Conservation (phyloP, 1,139 yeast species). For the Protomyces lactucae-debilis region DNA sequence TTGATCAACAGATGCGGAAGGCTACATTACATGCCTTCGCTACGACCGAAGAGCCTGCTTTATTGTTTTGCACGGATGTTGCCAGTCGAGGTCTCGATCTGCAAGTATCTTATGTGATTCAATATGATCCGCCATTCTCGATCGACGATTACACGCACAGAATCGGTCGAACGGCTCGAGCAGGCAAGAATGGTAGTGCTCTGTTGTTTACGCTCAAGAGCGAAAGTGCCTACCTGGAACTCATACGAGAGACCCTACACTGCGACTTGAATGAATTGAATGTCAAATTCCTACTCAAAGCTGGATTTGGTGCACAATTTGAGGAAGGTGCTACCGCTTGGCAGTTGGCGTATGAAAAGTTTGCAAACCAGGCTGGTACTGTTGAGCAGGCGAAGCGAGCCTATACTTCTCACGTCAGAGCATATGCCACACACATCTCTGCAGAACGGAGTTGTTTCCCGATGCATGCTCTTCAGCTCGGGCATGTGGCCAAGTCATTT, state of each 20-base stretch:
- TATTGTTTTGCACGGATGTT: constrained; percentile 83
- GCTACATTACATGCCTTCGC: constrained; percentile 66
- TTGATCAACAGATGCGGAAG: constrained; percentile 75
- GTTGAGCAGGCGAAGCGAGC: constrained; percentile 68
- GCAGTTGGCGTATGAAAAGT: constrained; percentile 86
- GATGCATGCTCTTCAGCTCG: constrained; percentile 76
- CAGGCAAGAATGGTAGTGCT: constrained; percentile 71
- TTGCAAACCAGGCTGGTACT: constrained; percentile 53
- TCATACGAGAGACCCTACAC: constrained; percentile 9
- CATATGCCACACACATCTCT: constrained; percentile 91
- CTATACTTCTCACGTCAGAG: constrained; percentile 83
- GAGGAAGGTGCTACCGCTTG: constrained; percentile 93
- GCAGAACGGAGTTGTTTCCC: constrained; percentile 74
- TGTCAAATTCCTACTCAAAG: constrained; percentile 41
- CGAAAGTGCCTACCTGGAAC: constrained; percentile 68
- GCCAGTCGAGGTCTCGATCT: constrained; percentile 94
- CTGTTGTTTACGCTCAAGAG: constrained; percentile 79
- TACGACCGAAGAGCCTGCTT: constrained; percentile 43
- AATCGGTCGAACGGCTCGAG: constrained; percentile 96
- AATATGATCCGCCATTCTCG: constrained; percentile 85
- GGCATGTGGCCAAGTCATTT: constrained; percentile 91
- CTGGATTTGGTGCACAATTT: constrained; percentile 66
- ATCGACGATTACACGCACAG: constrained; percentile 91
- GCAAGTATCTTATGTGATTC: constrained; percentile 68
- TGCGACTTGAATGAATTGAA: constrained; percentile 4